These are phyloP conservation scores for Cantharellus cinnabarinus DNA, from an alignment of 768 basidiomycete species.

Conservation along the genomic window DNA sequence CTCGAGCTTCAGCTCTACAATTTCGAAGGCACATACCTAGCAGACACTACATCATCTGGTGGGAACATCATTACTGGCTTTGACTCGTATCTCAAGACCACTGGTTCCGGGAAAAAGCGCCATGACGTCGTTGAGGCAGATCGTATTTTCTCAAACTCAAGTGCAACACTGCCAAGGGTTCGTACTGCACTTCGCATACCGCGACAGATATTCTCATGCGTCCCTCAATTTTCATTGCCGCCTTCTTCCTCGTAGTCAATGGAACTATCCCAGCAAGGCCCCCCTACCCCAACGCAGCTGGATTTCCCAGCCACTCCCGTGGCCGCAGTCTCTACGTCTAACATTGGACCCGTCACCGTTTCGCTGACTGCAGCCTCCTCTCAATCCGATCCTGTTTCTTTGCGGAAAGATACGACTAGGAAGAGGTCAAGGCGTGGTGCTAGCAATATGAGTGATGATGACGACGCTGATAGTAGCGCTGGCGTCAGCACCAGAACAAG, in stretches of 20 bases:
- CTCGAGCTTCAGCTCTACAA: constrained; percentile 63
- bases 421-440: background rate
- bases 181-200: background rate
- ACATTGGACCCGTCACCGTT: background rate
- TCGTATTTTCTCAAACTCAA: constrained; percentile 66
- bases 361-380: background rate
- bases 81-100: constrained; percentile 67
- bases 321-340: too few species aligned
- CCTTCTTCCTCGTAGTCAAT: background rate
- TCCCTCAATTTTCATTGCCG: background rate
- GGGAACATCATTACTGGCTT: constrained; percentile 81
- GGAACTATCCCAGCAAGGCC: background rate
- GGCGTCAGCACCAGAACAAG: background rate
- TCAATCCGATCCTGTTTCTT: too few species aligned
- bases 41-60: constrained; percentile 60
- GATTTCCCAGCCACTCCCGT: background rate
- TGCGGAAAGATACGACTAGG: background rate
- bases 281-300: background rate
- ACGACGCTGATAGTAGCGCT: background rate
- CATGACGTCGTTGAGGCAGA: constrained; percentile 61
- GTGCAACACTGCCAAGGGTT: constrained; percentile 56
- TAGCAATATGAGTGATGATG: background rate
- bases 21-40: constrained; percentile 53
- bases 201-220: background rate
- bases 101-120: constrained; percentile 36